Base-by-base conservation (phyloP, 2,329 filamentous ascomycete species). In the Pseudopyricularia cyperi region DNA sequence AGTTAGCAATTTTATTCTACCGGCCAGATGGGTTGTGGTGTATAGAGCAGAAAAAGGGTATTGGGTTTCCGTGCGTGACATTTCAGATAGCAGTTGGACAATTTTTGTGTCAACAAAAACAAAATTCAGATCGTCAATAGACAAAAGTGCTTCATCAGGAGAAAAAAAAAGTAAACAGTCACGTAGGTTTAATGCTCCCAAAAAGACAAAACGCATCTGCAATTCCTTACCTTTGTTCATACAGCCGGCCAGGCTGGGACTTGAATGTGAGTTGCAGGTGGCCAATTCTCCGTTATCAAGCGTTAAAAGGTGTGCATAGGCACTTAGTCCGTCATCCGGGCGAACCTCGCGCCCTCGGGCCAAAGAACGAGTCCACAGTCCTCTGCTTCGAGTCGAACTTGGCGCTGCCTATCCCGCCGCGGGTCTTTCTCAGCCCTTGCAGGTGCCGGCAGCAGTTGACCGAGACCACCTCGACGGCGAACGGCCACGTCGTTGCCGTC, bases 51-150 rank as follows among this genome's bases (percentile, higher is more conserved):
- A n/a, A n/a, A n/a, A n/a, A n/a, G n/a, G n/a, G n/a, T n/a, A n/a
- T n/a, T n/a, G n/a, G n/a, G n/a, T n/a, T n/a, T n/a, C n/a, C n/a
- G n/a, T n/a, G n/a, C n/a, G n/a, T n/a, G n/a, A n/a, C n/a, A 44
- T 28, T 2, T 33, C 83, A 87, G 83, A 87, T 81, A 88, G 84
- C 83, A 85, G 83, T 88, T 88, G 84, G 80, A 82, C 80, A 82
- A 80, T 70, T 70, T 72, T 65, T 72, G 76, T 86, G n/a, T n/a
- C n/a, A n/a, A n/a, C 83, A 75, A 85, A 83, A 87, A 74, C 58
- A 62, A 61, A 63, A 68, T 85, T 88, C 82, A 76, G 85, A 84
- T 85, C 84, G 84, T 89, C 84, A 88, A 83, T 88, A 84, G 84
- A 78, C n/a, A 72, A 73, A 76, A 70, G 63, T 71, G 67, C 76